Evolutionary conservation across 1,284 basidiomycete genomes (phyloP), one percentile per base, ranked within the genome.

Genomic region (Amylostereum chailletii): DNA sequence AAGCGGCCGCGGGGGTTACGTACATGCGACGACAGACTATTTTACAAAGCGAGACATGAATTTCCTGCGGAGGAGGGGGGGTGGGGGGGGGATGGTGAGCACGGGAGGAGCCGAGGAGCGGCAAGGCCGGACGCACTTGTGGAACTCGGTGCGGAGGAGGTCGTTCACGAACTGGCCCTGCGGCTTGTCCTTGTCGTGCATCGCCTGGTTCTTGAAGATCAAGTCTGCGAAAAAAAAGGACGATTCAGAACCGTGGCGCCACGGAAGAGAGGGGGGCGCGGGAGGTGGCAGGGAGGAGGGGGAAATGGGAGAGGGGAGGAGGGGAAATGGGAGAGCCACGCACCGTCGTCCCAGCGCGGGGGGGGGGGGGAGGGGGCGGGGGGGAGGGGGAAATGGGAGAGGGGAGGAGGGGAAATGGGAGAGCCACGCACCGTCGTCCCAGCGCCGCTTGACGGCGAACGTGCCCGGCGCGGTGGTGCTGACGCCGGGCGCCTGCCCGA

Each of bases 121-220:
- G n/a, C n/a, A n/a, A n/a, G n/a, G n/a, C 7, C 4, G 42, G 5
- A 77, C 83, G 49, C 54, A 89, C 87, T 81, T 88, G 71, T 94
- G 92, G 65, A 94, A 94, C 63, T 94, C 91, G 52, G 90, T 93
- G 62, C 94, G 77, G 53, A 96, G 66, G 46, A 96, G 71, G 65
- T 96, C 94, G 62, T 96, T 96, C 54, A 96, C 91, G 61, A 97
- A 96, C 55, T 88, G 84, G 8, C 86, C 84, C 57, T 76, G 75
- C 3, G 75, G 70, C 63, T 85, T 90, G 54, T 76, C 77, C 65
- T 86, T 90, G 55, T 77, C 78, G 45, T 76, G 78, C 65, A 84
- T 82, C 0, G 94, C 90, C 67, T 97, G 94, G 65, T 96, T 96
- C 72, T 96, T 96, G 79, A 97, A 97, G 60, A 97, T 94, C 51